A percentile compares a stretch with the other conserved stretches of the same genome.
These are phyloP conservation scores for Fraxinus anomala DNA, from an alignment of 257 asterid genomes.

Conservation along the genomic window DNA sequence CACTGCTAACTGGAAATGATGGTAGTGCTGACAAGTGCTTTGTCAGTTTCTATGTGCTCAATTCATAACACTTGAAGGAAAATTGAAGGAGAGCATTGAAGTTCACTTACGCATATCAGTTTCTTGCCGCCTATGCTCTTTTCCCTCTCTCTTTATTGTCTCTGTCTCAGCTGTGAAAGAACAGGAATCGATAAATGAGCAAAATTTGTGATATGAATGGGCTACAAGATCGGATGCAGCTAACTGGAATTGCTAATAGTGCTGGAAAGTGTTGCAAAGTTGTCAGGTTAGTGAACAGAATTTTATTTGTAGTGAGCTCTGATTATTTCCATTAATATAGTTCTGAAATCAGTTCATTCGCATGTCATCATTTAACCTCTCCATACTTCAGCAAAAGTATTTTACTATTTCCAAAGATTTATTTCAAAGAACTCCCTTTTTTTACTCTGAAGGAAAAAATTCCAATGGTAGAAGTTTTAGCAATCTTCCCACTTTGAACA, in stretches of 20 bases:
- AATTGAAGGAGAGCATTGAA: neutral
- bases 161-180: neutral
- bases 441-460: neutral
- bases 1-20: neutral
- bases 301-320: neutral
- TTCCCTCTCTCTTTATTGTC: neutral
- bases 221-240: neutral
- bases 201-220: neutral
- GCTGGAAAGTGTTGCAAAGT: neutral
- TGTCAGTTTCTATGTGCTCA: no score
- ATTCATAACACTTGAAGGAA: neutral
- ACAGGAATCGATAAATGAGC: neutral
- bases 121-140: neutral
- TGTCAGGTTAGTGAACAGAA: neutral
- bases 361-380: neutral
- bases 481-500: no score
- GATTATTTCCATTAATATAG: neutral
- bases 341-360: neutral
- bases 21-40: neutral
- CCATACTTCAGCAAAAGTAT: neutral
- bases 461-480: no score
- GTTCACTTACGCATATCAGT: neutral
- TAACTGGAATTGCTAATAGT: neutral
- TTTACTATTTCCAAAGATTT: no score
- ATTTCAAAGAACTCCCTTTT: neutral